Evolutionary conservation across 2,329 filamentous ascomycete species (phyloP).

Genomic region (Coniochaeta sp.): DNA sequence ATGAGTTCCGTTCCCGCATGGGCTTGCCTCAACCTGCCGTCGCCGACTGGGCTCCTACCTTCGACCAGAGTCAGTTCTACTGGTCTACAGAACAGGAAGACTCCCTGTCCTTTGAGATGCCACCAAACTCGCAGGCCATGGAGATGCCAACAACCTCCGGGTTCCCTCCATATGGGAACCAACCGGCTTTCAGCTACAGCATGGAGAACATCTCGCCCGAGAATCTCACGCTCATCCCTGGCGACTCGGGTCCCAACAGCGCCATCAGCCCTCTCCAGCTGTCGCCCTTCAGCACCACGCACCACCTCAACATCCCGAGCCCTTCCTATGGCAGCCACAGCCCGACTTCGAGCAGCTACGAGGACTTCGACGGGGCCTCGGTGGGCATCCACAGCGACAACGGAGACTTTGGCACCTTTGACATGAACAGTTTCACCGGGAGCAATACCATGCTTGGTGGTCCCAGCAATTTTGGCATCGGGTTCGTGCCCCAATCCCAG

Average conservation of each 20-base stretch:
- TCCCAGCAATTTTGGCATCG: conserved; percentile 41
- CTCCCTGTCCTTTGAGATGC: conserved; percentile 34
- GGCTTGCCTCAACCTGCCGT: conserved; percentile 54
- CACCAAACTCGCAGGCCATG: conserved; percentile 31
- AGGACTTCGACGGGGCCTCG: conserved; percentile 37
- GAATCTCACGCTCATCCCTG: conserved; percentile 48
- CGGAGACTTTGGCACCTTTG: conserved; percentile 47
- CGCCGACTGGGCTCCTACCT: conserved; percentile 46
- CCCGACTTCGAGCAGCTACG: conserved; percentile 56
- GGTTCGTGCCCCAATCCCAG: conserved; percentile 59
- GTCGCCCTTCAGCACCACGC: conserved; percentile 44
- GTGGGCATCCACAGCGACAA: conserved; percentile 43
- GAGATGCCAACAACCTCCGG: conserved; percentile 32
- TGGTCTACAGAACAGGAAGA: no score
- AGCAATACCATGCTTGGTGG: conserved; percentile 40
- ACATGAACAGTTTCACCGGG: conserved; percentile 35
- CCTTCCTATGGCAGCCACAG: conserved; percentile 54
- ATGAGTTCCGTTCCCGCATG: conserved; percentile 62
- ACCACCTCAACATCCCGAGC: conserved; percentile 58
- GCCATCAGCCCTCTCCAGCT: conserved; percentile 49
- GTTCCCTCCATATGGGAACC: conserved; percentile 46
- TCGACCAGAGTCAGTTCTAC: conserved; percentile 44
- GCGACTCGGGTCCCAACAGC: conserved; percentile 34
- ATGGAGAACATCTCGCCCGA: no score
- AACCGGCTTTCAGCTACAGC: conserved; percentile 57